A percentile compares a stretch with the other conserved stretches of the same genome.
Conservation (phyloP, 345 rosid species). For the Heritiera littoralis region DNA sequence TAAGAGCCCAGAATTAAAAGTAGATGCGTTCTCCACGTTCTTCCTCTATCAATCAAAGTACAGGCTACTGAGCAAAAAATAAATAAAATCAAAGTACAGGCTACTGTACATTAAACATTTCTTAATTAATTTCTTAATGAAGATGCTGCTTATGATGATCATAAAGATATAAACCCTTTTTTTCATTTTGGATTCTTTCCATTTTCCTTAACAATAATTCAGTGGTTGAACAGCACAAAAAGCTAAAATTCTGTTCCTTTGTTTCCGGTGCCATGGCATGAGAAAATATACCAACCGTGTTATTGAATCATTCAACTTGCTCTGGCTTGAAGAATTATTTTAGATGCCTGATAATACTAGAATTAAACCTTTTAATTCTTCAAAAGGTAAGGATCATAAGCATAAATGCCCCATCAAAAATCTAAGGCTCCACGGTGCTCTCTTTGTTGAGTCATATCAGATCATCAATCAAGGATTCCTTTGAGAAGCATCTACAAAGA, state of each 20-base stretch:
- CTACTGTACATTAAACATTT: not conserved
- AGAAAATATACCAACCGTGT: constrained; percentile 14
- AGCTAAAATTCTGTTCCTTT: constrained; percentile 32
- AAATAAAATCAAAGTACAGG: not conserved
- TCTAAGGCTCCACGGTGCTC: not conserved
- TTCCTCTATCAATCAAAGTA: not conserved
- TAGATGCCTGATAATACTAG: not conserved
- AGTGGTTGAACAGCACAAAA: constrained; percentile 24
- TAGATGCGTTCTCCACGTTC: not conserved
- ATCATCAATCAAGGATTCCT: constrained; percentile 18
- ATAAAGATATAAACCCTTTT: not conserved
- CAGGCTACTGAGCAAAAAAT: not conserved
- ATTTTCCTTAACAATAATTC: not conserved
- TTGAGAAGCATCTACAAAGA: not conserved
- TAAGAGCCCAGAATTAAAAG: not conserved
- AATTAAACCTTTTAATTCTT: not conserved
- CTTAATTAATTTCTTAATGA: not conserved
- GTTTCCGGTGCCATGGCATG: not conserved
- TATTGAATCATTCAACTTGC: constrained; percentile 32
- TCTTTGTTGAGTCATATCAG: constrained; percentile 22
- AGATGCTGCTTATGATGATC: not conserved
- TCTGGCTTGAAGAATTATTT: constrained; percentile 28
- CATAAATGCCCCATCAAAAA: not conserved
- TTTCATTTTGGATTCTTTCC: not conserved
- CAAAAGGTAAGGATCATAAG: not conserved